Base-by-base conservation (phyloP, 805 yeast species). In the Starmerella stigmatis region DNA sequence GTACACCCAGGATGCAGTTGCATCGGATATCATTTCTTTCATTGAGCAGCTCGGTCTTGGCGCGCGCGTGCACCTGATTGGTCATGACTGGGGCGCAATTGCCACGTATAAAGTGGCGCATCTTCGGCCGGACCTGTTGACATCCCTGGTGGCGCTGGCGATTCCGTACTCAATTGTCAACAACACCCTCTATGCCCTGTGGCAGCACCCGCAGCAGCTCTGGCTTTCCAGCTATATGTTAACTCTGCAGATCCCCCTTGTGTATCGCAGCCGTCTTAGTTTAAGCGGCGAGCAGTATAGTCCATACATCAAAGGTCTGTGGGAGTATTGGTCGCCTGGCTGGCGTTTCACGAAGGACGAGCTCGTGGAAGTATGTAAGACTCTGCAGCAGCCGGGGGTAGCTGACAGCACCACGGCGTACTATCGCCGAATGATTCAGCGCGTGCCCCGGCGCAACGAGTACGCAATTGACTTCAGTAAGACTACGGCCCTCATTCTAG, bases 21-120 rank as follows among this genome's bases (percentile, higher is more conserved):
- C 60, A 16, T 32, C 42, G 26, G 59, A 57, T 28, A 31, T 49
- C 10, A 28, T 41, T 10, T 35, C 31, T 9, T 45, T 49, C 44
- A 47, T 54, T 17, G 50, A 54, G 26, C 42, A 19, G 26, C 27
- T 46, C n/a, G 20, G 43, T 16, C 33, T 15, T 7, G 49, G 49
- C 2, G 46, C 47, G 12, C 57, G 53, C 1, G 54, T 51, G 3
- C 57, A 58, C 43, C 17, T 58, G 2, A 49, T 58, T 8, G 61
- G 61, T 20, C 61, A 58, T 38, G 61, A 58, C 39, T 58, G 61
- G 61, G 61, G 61, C 15, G 58, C 61, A 0, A 25, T 54, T 9
- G 51, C 44, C n/a, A 35, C 54, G 3, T 58, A 48, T 46, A 40
- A 48, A n/a, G 45, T 48, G 12, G 56, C 54, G 9, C 29, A 31